These are phyloP conservation scores for Lachnellula suecica DNA, from an alignment of 2,329 filamentous ascomycete species.

Conservation along the genomic window DNA sequence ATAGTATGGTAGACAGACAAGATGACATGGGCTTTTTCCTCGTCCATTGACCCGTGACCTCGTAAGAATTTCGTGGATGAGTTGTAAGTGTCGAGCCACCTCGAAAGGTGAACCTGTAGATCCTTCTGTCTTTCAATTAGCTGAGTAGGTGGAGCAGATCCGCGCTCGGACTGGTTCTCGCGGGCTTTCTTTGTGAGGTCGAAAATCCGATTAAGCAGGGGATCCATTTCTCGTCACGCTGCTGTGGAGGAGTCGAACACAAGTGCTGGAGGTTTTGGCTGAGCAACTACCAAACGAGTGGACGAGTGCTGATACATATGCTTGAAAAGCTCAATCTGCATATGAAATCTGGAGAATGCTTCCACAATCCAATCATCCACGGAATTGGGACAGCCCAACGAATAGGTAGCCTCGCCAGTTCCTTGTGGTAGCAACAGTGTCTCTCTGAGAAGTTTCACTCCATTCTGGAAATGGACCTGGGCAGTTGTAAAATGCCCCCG, in stretches of 20 bases:
- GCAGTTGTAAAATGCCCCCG: background rate
- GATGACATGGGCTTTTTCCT: too few relatives aligned
- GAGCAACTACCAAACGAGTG: too few relatives aligned
- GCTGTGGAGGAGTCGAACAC: background rate
- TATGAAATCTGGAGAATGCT: background rate
- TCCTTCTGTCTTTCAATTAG: too few relatives aligned
- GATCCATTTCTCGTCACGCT: background rate
- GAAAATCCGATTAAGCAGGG: background rate
- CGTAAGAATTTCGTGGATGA: too few relatives aligned
- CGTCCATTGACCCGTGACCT: too few relatives aligned
- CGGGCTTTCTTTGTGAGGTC: background rate
- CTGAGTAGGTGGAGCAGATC: background rate
- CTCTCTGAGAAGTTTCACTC: background rate
- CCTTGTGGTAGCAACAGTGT: too few relatives aligned
- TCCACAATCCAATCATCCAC: background rate
- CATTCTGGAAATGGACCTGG: background rate
- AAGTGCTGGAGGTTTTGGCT: too few relatives aligned
- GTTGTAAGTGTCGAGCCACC: background rate
- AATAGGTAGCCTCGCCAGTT: background rate
- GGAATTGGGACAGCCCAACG: background rate
- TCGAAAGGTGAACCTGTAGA: too few relatives aligned
- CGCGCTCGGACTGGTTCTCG: background rate
- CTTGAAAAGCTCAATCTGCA: too few relatives aligned
- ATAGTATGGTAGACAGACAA: background rate
- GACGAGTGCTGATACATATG: too few relatives aligned